A percentile compares a stretch with the other conserved stretches of the same genome.
These are phyloP conservation scores for Pseudogymnoascus sp. DNA, from an alignment of 2,329 filamentous ascomycete species.

Conservation along the genomic window DNA sequence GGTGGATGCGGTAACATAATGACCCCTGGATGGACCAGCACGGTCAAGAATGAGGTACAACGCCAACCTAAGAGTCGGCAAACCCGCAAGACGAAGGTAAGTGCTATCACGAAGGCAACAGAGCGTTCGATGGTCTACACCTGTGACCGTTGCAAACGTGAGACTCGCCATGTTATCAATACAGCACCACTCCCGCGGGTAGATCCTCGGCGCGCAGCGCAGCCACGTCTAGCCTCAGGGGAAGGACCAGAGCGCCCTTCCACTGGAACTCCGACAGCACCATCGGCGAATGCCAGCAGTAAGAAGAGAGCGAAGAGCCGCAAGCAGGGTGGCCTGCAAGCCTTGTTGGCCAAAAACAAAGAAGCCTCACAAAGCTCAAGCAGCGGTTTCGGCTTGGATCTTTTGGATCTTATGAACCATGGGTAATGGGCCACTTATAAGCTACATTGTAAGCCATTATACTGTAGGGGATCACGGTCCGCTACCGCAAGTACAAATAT, in stretches of 20 bases:
- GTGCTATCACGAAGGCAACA: slow-evolving; percentile 8
- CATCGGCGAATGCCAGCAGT: slow-evolving; percentile 48
- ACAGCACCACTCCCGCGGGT: slow-evolving; percentile 8
- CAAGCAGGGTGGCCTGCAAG: slow-evolving; percentile 56
- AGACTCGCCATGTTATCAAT: slow-evolving; percentile 20
- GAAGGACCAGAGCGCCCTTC: neutral
- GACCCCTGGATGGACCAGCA: slow-evolving; percentile 37
- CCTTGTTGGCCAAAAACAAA: slow-evolving; percentile 41
- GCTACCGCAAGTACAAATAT: too few relatives aligned
- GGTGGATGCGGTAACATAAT: slow-evolving; percentile 54
- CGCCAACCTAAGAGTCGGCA: neutral
- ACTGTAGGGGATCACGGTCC: neutral
- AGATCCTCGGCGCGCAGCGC: neutral
- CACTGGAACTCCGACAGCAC: slow-evolving; percentile 19
- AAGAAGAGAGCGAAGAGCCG: slow-evolving; percentile 59
- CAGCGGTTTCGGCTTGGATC: slow-evolving; percentile 28
- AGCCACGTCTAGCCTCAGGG: neutral
- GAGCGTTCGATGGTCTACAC: slow-evolving; percentile 21
- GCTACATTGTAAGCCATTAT: neutral
- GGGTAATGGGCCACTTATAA: neutral
- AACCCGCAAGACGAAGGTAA: neutral
- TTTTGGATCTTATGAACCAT: slow-evolving; percentile 33
- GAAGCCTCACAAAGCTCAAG: slow-evolving; percentile 14
- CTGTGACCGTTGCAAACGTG: slow-evolving; percentile 24
- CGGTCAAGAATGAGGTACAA: slow-evolving; percentile 14